These are phyloP conservation scores for Penicillium simplicissimum DNA, from an alignment of 495 filamentous ascomycete genomes.

Conservation along the genomic window DNA sequence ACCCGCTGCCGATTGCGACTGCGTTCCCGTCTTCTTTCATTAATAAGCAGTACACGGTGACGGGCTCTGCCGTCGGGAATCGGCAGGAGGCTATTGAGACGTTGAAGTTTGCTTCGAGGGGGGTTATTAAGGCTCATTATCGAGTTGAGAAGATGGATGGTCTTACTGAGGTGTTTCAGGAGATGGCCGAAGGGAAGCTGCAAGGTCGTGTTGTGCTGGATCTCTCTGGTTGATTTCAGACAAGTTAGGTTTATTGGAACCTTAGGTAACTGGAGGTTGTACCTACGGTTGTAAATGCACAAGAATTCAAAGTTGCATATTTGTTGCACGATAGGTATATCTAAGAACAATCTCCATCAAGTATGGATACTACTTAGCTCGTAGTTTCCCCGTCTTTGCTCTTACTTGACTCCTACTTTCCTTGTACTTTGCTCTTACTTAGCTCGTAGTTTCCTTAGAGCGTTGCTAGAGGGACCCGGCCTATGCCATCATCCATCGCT, in stretches of 20 bases:
- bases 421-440: too few species aligned
- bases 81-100: constrained; percentile 66
- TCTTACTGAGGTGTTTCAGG: constrained; percentile 60
- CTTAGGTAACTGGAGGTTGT: too few species aligned
- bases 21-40: constrained; percentile 55
- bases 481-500: too few species aligned
- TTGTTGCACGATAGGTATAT: too few species aligned
- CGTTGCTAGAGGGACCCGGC: too few species aligned
- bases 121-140: constrained; percentile 61
- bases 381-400: too few species aligned
- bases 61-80: constrained; percentile 64
- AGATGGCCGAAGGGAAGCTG: constrained; percentile 58
- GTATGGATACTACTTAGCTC: too few species aligned
- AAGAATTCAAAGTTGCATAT: background rate
- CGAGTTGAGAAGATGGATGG: constrained; percentile 61
- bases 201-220: constrained; percentile 62
- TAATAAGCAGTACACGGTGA: constrained; percentile 54
- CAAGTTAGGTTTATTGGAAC: too few species aligned
- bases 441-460: too few species aligned
- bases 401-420: too few species aligned
- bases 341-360: too few species aligned
- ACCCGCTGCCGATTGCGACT: constrained; percentile 56
- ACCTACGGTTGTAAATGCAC: too few species aligned
- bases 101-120: constrained; percentile 62
- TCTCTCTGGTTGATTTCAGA: background rate